Evolutionary conservation across 1,284 basidiomycete species (phyloP).

Genomic region (Porodaedalea pini): DNA sequence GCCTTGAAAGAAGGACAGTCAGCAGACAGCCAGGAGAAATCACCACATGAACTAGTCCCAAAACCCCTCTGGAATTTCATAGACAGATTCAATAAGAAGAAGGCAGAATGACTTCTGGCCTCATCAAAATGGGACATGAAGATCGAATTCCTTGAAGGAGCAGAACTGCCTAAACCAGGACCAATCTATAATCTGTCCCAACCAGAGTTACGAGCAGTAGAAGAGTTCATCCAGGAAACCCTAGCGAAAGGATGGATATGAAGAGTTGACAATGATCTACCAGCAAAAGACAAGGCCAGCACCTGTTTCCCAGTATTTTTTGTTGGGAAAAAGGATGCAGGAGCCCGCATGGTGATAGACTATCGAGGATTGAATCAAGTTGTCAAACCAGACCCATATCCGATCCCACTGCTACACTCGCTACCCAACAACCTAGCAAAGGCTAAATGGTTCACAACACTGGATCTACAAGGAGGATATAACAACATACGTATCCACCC

Average conservation of each 20-base stretch:
- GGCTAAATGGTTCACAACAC: constrained; percentile 29
- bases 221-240: constrained; percentile 26
- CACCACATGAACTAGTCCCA: no score
- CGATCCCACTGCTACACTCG: constrained; percentile 39
- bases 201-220: constrained; percentile 22
- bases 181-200: constrained; percentile 19
- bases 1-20: no score
- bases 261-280: no score
- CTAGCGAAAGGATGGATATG: constrained; percentile 11
- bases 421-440: constrained; percentile 29
- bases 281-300: no score
- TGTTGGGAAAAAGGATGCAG: constrained; percentile 22
- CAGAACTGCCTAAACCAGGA: no score
- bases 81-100: no score
- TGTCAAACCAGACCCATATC: constrained; percentile 34
- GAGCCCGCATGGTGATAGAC: constrained; percentile 30
- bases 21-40: no score
- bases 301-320: no score
- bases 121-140: no score
- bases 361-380: constrained; percentile 31
- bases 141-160: no score
- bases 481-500: constrained; percentile 22
- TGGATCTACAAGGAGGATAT: constrained; percentile 33
- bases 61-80: no score
- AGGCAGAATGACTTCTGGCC: no score